phyloP scores from a whole-genome alignment of 2,329 filamentous ascomycete species.

The Alternaria postmessia region DNA sequence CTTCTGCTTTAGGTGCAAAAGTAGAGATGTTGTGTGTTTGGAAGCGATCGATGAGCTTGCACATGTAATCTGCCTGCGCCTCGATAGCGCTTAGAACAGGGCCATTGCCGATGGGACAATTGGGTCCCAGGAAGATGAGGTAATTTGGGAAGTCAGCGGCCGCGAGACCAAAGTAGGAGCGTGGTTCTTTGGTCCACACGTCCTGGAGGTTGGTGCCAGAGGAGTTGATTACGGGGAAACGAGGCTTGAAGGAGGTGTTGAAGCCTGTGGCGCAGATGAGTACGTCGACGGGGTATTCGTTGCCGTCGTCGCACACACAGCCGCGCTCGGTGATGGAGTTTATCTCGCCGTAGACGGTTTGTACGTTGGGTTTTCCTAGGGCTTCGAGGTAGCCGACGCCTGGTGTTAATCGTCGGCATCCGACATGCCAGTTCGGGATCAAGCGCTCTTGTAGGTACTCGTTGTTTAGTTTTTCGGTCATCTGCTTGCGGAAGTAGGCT shows the following conservation, averaged over 20 bases:
- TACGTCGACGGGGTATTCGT: conserved; percentile 47
- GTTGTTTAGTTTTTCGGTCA: conserved; percentile 52
- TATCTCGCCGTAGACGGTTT: conserved; percentile 53
- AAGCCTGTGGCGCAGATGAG: conserved; percentile 51
- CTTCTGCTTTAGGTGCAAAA: conserved; percentile 55
- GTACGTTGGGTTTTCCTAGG: conserved; percentile 53
- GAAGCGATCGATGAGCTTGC: conserved; percentile 60
- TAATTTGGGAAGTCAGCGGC: conserved; percentile 60
- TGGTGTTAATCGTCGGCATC: conserved; percentile 56
- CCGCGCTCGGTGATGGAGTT: conserved; percentile 44
- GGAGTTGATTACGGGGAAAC: conserved; percentile 56
- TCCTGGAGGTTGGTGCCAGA: conserved; percentile 54
- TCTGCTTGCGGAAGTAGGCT: conserved; percentile 56
- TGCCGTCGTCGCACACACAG: conserved; percentile 50
- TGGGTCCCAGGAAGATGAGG: conserved; percentile 53
- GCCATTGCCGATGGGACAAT: conserved; percentile 54
- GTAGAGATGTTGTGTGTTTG: conserved; percentile 59
- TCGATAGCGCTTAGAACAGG: conserved; percentile 56
- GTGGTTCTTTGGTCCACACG: conserved; percentile 52
- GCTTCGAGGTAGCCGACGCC: conserved; percentile 56
- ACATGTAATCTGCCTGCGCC: conserved; percentile 60
- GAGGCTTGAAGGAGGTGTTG: conserved; percentile 53
- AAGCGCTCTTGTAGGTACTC: conserved; percentile 44
- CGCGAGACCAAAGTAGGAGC: conserved; percentile 57
- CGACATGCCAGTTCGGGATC: conserved; percentile 46